Percentiles rank a stretch among this genome's conserved stretches.
These are phyloP conservation scores for Zymoseptoria crescenta DNA, from an alignment of 2,329 filamentous ascomycete species.

Conservation along the genomic window DNA sequence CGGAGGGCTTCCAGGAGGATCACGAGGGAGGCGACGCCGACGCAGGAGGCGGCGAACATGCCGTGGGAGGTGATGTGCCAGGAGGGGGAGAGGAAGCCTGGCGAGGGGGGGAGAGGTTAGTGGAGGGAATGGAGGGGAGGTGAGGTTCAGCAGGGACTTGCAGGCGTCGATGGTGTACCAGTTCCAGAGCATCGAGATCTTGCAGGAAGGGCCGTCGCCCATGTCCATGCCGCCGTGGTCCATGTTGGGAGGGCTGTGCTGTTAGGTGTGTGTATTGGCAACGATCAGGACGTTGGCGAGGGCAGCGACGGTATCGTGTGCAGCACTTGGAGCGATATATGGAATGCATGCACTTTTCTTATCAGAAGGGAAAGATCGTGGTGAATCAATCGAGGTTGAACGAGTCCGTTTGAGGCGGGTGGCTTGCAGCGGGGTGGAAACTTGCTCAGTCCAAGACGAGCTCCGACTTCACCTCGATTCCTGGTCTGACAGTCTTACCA, in stretches of 20 bases:
- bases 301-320: too few relatives aligned
- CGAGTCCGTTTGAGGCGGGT: not conserved
- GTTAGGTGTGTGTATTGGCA: not conserved
- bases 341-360: too few relatives aligned
- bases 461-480: not conserved
- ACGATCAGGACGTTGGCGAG: not conserved
- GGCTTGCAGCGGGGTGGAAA: not conserved
- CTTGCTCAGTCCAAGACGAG: not conserved
- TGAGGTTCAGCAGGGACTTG: too few relatives aligned
- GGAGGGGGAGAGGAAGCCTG: slow-evolving; percentile 54
- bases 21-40: slow-evolving; percentile 68
- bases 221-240: not conserved
- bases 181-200: slow-evolving; percentile 61
- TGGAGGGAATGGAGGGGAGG: too few relatives aligned
- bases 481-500: too few relatives aligned
- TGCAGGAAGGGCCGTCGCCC: not conserved
- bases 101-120: not conserved
- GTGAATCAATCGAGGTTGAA: not conserved
- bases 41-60: slow-evolving; percentile 73
- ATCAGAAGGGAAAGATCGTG: too few relatives aligned
- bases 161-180: slow-evolving; percentile 64
- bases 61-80: slow-evolving; percentile 64
- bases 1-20: slow-evolving; percentile 65
- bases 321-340: too few relatives aligned
- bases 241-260: not conserved